Evolutionary conservation across 768 basidiomycete species (phyloP), one percentile per base, ranked within the genome.

Genomic region (Boletus huronensis): DNA sequence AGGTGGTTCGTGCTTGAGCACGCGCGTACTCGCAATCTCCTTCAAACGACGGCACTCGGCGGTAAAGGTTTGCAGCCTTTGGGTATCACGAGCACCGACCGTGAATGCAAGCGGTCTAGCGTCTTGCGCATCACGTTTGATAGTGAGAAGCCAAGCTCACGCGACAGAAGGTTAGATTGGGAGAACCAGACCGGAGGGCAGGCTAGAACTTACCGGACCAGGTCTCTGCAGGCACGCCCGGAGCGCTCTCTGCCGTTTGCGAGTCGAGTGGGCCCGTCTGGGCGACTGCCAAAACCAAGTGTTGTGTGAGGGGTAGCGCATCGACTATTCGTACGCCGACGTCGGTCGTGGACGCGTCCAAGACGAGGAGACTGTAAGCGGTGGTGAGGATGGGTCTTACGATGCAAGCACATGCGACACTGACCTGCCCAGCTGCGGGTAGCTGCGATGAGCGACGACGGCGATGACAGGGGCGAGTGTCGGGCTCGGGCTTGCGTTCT

Each of bases 1-100:
- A 1, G 8, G n/a, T 5, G 8, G 16, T 23, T 36, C 16, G 10
- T 48, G 34, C 31, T 14, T n/a, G 36, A 54, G 28, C 19, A 38
- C 11, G 36, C 28, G 61, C 70, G 52, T 60, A 84, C 85, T 77
- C 50, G 77, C 72, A 2, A 71, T 70, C 35, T 80, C 77, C 59
- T 77, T 82, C 46, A 87, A 62, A 31, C 81, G 74, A 62, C 79
- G 85, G 63, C 79, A 85, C 64, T 87, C 83, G 1, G 73, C 71
- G 10, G 82, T 66, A 16, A 88, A 64, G 11, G 44, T 58, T 35
- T 77, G 75, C 43, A 89, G 64, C 3, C 70, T 69, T 48, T 78
- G 75, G 0, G 77, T 73, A 62, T 86, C 77, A 21, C 71, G 55
- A n/a, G 55, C 39, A 23, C 51, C 63, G 0, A 84, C 79, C 32